These are phyloP conservation scores for Saccharomycopsis lassenensis DNA, from an alignment of 805 yeast species.

Conservation along the genomic window DNA sequence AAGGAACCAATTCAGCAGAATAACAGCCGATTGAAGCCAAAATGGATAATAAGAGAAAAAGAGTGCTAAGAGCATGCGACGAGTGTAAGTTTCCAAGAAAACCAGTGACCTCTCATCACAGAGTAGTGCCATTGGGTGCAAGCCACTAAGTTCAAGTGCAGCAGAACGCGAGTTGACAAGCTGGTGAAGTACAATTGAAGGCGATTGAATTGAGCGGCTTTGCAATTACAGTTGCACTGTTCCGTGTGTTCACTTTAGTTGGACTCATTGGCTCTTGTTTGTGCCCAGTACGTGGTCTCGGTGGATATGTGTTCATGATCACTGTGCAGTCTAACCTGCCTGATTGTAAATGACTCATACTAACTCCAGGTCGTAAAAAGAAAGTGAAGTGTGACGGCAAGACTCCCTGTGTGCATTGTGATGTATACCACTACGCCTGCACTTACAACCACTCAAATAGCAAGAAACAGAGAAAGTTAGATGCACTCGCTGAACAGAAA, in stretches of 20 bases:
- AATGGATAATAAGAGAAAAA: constrained; percentile 39
- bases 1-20: too few relatives aligned
- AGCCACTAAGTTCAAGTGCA: background rate
- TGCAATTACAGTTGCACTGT: constrained; percentile 1
- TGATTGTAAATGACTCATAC: background rate
- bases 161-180: too few relatives aligned
- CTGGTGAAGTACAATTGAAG: too few relatives aligned
- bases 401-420: constrained; percentile 72
- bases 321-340: background rate
- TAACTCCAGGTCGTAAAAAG: constrained; percentile 35
- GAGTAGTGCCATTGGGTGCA: background rate
- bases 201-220: too few relatives aligned
- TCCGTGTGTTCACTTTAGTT: background rate
- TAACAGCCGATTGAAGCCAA: too few relatives aligned
- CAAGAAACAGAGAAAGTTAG: constrained; percentile 30
- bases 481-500: constrained; percentile 9
- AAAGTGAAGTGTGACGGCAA: constrained; percentile 75
- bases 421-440: constrained; percentile 78
- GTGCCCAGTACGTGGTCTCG: background rate
- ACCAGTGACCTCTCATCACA: background rate
- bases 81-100: constrained; percentile 33
- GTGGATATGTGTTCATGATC: background rate
- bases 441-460: constrained; percentile 71
- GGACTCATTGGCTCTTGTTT: background rate
- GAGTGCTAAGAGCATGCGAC: constrained; percentile 70